Evolutionary conservation across 2,329 filamentous ascomycete species (phyloP).

Genomic region (Gyromitra esculenta): DNA sequence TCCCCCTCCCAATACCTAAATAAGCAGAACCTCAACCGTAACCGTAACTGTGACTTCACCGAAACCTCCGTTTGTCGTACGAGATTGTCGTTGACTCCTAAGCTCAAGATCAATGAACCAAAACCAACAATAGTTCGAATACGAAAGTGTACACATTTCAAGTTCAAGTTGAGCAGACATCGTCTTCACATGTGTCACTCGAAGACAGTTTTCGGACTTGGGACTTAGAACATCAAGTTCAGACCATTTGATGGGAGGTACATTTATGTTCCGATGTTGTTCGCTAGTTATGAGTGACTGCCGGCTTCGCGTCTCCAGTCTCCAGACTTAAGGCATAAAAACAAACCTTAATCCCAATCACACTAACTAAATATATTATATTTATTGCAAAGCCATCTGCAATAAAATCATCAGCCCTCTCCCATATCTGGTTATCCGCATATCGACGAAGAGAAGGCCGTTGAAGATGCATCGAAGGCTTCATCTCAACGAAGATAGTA

Average conservation of each 20-base stretch:
- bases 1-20: too few relatives aligned
- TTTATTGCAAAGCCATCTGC: constrained; percentile 11
- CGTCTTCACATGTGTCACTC: constrained; percentile 13
- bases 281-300: neutral
- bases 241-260: constrained; percentile 1
- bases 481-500: too few relatives aligned
- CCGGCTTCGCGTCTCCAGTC: neutral
- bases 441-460: neutral
- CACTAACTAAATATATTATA: constrained; percentile 18
- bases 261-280: neutral
- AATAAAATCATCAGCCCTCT: neutral
- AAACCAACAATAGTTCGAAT: neutral
- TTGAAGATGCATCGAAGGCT: neutral
- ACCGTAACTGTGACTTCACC: neutral
- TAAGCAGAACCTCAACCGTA: too few relatives aligned
- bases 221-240: constrained; percentile 7
- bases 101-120: neutral
- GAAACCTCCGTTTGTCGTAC: neutral
- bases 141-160: neutral
- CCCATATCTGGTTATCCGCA: constrained; percentile 10
- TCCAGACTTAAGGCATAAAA: constrained; percentile 1
- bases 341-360: constrained; percentile 11
- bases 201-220: constrained; percentile 10
- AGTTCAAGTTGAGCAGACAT: neutral
- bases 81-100: neutral